Base-by-base conservation (phyloP, 2,329 filamentous ascomycete genomes). In the Botrytis sinoallii region DNA sequence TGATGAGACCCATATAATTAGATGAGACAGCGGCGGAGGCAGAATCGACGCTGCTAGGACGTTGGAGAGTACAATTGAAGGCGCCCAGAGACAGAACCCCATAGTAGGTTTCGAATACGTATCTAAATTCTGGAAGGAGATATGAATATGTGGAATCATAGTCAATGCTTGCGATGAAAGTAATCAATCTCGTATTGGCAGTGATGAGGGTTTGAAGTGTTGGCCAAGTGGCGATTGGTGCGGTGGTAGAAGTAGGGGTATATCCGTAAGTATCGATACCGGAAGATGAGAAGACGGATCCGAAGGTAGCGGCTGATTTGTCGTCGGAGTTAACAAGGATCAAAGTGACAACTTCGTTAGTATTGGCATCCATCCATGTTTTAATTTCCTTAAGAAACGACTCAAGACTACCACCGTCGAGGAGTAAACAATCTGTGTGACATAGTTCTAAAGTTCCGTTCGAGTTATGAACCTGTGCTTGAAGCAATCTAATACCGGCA, bases 31-130 rank as follows among this genome's bases (percentile, higher is more conserved):
- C 92, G 1, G 84, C 79, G 25, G 86, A 79, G 67, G 86, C 86
- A 5, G 84, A 80, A 35, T 82, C 81, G 48, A 90, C 83, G 9
- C 82, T 81, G 0, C 86, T 82, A 0, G 93, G 93, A 0, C 93
- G 89, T 79, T 92, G 85, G 6, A 93, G 86, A 0, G 85, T 87
- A 85, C 93, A 96, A 81, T 90, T 91, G 85, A 94, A 96, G 80
- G 89, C 89, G 2, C 84, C 83, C 0, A 89, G 83, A 14, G 85
- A 84, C 4, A 86, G 87, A 70, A 92, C 88, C 68, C 93, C 88
- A 81, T 87, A 95, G 16, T 86, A 81, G 59, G 91, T 95, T 82
- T 95, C 93, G 83, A 93, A 95, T 73, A 94, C 83, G 83, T 88
- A 88, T 75, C 83, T 82, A 81, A 90, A 92, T 82, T 92, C 88